phyloP scores from a whole-genome alignment of 2,329 filamentous ascomycete genomes.

The Paraphaeosphaeria sporulosa region DNA sequence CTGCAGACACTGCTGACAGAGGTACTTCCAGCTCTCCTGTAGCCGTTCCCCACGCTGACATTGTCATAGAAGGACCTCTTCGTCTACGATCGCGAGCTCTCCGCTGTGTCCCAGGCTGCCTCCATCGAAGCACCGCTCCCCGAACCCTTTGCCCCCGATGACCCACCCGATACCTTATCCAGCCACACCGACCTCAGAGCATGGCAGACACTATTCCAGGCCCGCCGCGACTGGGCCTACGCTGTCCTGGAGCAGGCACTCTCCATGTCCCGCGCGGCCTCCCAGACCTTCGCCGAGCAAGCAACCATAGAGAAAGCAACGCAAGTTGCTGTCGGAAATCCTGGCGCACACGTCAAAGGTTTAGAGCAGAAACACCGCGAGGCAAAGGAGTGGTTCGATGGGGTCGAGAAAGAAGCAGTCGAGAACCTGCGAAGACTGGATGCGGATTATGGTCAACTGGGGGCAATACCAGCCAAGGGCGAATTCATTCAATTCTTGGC shows the following conservation, averaged over 20 bases:
- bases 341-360: conserved; percentile 75
- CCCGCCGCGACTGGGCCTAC: conserved; percentile 80
- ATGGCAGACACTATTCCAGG: conserved; percentile 88
- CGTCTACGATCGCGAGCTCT: conserved; percentile 79
- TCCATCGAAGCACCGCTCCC: conserved; percentile 63
- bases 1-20: conserved; percentile 80
- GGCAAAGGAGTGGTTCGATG: conserved; percentile 73
- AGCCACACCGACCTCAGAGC: conserved; percentile 81
- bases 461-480: conserved; percentile 68
- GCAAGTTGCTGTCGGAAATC: conserved; percentile 84
- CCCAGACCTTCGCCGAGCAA: conserved; percentile 74
- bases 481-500: conserved; percentile 66
- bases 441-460: conserved; percentile 69
- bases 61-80: conserved; percentile 78
- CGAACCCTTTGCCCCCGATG: conserved; percentile 65
- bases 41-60: conserved; percentile 16
- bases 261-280: conserved; percentile 67
- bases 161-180: conserved; percentile 79
- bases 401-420: conserved; percentile 72
- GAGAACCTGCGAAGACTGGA: conserved; percentile 72
- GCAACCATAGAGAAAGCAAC: conserved; percentile 80
- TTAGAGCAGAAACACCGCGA: conserved; percentile 77
- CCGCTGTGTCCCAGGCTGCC: conserved; percentile 53
- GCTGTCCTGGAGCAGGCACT: conserved; percentile 73
- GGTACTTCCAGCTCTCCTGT: conserved; percentile 55